phyloP scores from a whole-genome alignment of 768 basidiomycete species.

The Boletus huronensis region DNA sequence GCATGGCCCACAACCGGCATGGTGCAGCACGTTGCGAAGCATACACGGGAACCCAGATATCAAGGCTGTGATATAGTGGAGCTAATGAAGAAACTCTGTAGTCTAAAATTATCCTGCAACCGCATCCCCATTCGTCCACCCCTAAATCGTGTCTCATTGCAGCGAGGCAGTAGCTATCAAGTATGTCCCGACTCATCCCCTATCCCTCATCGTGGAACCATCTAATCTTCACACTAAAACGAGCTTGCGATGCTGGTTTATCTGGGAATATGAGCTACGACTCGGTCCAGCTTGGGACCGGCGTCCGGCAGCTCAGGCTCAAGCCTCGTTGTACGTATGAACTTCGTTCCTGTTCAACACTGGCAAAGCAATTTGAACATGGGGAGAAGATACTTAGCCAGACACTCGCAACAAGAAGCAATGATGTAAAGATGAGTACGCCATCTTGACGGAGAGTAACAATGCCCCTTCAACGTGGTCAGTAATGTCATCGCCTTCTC shows the following conservation, averaged over 20 bases:
- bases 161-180: no score
- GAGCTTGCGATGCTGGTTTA: not conserved
- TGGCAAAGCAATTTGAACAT: not conserved
- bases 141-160: not conserved
- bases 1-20: not conserved
- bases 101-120: not conserved
- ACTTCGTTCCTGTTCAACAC: not conserved
- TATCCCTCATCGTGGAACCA: no score
- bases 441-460: not conserved
- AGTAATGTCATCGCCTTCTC: not conserved
- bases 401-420: not conserved
- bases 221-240: not conserved
- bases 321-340: not conserved
- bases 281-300: not conserved
- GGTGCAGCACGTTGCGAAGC: not conserved
- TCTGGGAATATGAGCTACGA: not conserved
- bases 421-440: not conserved
- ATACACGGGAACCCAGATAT: not conserved
- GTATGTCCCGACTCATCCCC: no score
- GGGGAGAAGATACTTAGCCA: no score
- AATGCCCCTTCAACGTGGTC: not conserved
- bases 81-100: not conserved
- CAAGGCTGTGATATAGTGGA: not conserved
- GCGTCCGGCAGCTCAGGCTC: not conserved
- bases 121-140: not conserved